Evolutionary conservation across 1,139 yeast species (phyloP), one percentile per base, ranked within the genome.

Genomic region (Kodamaea ohmeri): DNA sequence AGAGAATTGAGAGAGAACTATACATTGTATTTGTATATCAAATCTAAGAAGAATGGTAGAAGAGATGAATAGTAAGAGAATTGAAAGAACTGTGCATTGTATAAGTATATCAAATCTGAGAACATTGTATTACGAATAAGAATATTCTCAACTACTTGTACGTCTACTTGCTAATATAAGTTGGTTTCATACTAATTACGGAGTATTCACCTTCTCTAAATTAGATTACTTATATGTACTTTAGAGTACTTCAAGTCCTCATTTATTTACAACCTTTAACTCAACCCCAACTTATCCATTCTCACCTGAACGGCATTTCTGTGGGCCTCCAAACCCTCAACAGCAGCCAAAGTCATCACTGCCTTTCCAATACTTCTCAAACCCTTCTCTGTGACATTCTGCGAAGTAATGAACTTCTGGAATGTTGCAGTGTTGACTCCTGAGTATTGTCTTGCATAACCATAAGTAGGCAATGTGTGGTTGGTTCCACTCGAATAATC

Each of bases 401-500:
- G 98, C 14, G 96, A 78, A 13, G 98, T 92, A 52, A 92, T 85
- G 66, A 86, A 89, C 65, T 94, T 92, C 64, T 87, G 95, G 80
- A 88, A 92, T 0, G 97, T 89, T 36, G 90, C 83, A 22, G 97
- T 90, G 66, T 92, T 92, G 43, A 90, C 97, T 41, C 99, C 99
- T 47, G 95, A 84, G 67, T 92, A 92, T 76, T 88, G 95, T 66
- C 89, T 83, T 35, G 99, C 97, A 58, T 92, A 92, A 36, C 99
- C 98, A 60, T 92, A 92, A 0, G 99, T 92, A 43, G 98, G 99
- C 54, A 92, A 74, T 0, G 98, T 92, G 66, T 90, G 97, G 72
- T 92, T 92, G 5, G 98, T 92, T 58, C 98, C 97, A 46, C 92
- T 81, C 1, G 97, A 89, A 67, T 92, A 94, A 63, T 94, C 98